Evolutionary conservation across 2,329 filamentous ascomycete genomes (phyloP), one percentile per base, ranked within the genome.

Genomic region (Alternaria brassicae): DNA sequence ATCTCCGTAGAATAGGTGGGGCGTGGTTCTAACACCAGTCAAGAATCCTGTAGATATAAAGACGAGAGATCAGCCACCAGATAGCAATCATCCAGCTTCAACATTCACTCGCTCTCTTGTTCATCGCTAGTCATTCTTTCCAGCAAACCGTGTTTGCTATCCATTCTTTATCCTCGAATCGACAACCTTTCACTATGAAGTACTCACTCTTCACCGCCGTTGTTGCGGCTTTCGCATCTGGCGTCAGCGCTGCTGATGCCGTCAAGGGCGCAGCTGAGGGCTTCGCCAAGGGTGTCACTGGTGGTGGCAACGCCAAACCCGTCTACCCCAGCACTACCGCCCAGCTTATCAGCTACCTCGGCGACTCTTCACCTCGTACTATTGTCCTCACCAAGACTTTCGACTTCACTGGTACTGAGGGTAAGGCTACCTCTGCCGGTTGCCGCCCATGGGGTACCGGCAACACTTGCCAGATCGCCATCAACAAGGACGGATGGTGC

Each of bases 271-370:
- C 67, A 53, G 68, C 68, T 57, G 67, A 71, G 53, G 68, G 68
- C 54, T 71, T 71, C 40, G 68, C 68, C 17, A 71, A 70, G 63
- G 68, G 68, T 39, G 68, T 71, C 2, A 71, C 68, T 58, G 68
- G 68, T 56, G 68, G 68, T 45, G 67, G 68, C 30, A 64, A 45
- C 32, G 66, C 68, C 17, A 47, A 61, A 2, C 67, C 68, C 5
- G 68, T 71, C 36, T 70, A 71, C 58, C 68, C 68, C 10, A 54
- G 58, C 17, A 66, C 66, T 21, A 71, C 58, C 40, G 80, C 77
- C 23, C 80, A 90, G 81, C 83, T 89, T 45, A 83, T 84, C 72
- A 81, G 79, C 37, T 89, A 88, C 77, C 82, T 89, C 5, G 79
- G 80, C 8, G 85, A 88, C 72, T 77, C 75, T 54, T 72, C 78